phyloP scores from a whole-genome alignment of 225 moss, liverwort and hornwort genomes.

The Antitrichia curtipendula region DNA sequence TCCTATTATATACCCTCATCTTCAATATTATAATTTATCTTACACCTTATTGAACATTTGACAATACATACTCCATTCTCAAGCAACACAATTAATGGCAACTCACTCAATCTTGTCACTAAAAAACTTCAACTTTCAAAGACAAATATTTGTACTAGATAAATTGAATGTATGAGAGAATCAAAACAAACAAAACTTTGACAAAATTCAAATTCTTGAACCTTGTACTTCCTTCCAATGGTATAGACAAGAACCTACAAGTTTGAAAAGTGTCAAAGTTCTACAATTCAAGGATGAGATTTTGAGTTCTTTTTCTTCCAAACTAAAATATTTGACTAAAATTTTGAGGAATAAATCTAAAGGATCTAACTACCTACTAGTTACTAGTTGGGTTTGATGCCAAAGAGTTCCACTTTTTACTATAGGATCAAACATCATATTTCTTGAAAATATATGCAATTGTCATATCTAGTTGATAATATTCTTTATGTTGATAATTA shows the following conservation, averaged over 20 bases:
- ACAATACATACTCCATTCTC: neutral
- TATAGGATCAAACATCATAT: neutral
- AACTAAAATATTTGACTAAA: rapidly evolving
- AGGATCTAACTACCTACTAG: neutral
- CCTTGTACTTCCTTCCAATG: neutral
- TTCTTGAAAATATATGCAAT: neutral
- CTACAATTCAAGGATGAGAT: no score
- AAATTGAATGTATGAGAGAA: neutral
- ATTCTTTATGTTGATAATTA: neutral
- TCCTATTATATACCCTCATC: neutral
- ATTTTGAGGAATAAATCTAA: rapidly evolving
- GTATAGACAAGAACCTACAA: neutral
- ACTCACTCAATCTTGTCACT: neutral
- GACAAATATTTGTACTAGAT: neutral
- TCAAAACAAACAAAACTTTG: neutral
- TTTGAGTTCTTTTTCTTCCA: neutral
- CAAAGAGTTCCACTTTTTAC: neutral
- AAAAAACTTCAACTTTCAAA: neutral
- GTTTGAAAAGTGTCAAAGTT: neutral
- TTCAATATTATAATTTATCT: neutral
- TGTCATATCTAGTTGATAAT: neutral
- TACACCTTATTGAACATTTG: neutral
- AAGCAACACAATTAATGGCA: neutral
- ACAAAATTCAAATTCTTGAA: neutral
- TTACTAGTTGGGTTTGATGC: neutral